Evolutionary conservation across 306 rosid genomes (phyloP).

Genomic region (Dalbergia cultrata): DNA sequence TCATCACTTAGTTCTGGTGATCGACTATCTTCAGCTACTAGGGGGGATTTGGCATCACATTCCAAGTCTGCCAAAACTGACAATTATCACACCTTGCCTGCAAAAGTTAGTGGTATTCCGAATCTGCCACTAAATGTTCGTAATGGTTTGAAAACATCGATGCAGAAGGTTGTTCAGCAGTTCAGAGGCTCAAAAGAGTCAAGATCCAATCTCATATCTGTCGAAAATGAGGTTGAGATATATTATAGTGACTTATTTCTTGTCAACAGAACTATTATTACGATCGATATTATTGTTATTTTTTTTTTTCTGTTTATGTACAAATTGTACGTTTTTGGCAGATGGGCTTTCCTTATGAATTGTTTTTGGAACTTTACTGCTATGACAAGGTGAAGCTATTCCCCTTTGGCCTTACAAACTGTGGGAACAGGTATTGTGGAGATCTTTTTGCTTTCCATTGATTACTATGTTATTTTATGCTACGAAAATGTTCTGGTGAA

Average conservation of each 20-base stretch:
- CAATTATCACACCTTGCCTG: conserved; percentile 58
- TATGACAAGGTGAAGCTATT: conserved; percentile 63
- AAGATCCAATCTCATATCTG: conserved; percentile 45
- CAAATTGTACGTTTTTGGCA: conserved; percentile 54
- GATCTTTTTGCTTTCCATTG: conserved; percentile 36
- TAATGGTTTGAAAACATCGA: conserved; percentile 73
- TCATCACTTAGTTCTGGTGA: conserved; percentile 54
- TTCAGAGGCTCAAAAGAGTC: conserved; percentile 71
- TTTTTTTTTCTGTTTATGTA: conserved; percentile 38
- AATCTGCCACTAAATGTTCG: conserved; percentile 63
- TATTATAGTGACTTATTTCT: conserved; percentile 40
- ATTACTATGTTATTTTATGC: conserved; percentile 38
- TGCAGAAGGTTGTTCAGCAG: conserved; percentile 81
- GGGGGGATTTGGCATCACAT: conserved; percentile 53
- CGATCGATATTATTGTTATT: background rate
- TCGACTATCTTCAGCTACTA: conserved; percentile 48
- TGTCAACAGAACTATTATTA: conserved; percentile 16
- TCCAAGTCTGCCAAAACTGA: conserved; percentile 56
- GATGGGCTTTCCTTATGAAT: conserved; percentile 72
- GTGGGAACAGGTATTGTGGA: conserved; percentile 78
- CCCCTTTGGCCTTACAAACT: conserved; percentile 81
- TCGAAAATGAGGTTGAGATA: conserved; percentile 61
- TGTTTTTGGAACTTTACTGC: conserved; percentile 68
- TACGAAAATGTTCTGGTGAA: conserved; percentile 21
- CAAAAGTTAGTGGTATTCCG: conserved; percentile 55